Conservation (phyloP, 1,284 basidiomycete species). For the Ceratobasidium sp. region DNA sequence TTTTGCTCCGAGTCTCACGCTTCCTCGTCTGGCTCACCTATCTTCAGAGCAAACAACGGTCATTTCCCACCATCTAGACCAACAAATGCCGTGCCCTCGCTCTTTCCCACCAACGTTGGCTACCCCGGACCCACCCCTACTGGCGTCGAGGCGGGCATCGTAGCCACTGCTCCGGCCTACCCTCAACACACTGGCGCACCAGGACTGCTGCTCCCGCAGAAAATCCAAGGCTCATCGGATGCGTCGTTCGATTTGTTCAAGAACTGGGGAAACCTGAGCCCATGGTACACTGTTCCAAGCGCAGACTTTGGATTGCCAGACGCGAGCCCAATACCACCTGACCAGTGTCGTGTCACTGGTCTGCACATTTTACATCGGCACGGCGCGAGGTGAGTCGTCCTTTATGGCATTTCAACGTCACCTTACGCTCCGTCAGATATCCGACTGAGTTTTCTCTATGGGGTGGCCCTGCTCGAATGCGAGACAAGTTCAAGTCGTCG, state of each 20-base stretch:
- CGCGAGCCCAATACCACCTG: constrained; percentile 50
- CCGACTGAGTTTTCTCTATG: background rate
- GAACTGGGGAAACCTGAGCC: constrained; percentile 55
- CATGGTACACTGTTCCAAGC: constrained; percentile 53
- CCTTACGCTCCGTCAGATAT: background rate
- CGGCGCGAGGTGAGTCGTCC: constrained; percentile 50
- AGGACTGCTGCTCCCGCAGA: constrained; percentile 61
- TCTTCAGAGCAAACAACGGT: constrained; percentile 45
- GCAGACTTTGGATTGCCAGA: constrained; percentile 52
- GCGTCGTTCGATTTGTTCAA: constrained; percentile 51
- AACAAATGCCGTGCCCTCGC: constrained; percentile 69
- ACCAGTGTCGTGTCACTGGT: constrained; percentile 51
- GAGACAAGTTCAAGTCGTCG: constrained; percentile 23
- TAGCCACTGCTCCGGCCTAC: constrained; percentile 78
- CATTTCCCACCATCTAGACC: constrained; percentile 71
- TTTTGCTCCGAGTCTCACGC: constrained; percentile 12
- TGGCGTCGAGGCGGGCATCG: constrained; percentile 78
- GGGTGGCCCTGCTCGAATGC: background rate
- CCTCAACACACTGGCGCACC: constrained; percentile 75
- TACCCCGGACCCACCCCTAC: constrained; percentile 85
- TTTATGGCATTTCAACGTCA: background rate
- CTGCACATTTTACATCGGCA: constrained; percentile 55
- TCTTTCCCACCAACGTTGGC: constrained; percentile 80
- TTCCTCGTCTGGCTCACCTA: background rate
- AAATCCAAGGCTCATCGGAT: constrained; percentile 39